Conservation (phyloP, 1,284 basidiomycete genomes). For the Porogramme epimiltina region DNA sequence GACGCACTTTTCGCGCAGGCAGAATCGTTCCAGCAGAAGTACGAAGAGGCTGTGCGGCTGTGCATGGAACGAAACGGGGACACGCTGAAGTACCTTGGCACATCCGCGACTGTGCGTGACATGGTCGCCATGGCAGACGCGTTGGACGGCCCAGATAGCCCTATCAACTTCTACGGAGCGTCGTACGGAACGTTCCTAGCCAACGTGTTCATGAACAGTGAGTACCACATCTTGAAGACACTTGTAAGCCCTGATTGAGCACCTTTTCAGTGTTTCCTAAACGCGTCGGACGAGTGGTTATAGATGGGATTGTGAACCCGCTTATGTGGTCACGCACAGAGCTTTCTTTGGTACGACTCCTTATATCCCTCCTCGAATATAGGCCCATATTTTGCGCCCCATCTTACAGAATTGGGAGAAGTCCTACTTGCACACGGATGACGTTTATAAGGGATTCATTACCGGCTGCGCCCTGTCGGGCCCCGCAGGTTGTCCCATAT, state of each 20-base stretch:
- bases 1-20: conserved; percentile 8
- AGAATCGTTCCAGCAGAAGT: conserved; percentile 7
- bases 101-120: conserved; percentile 19
- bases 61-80: conserved; percentile 3
- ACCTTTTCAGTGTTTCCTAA: background rate
- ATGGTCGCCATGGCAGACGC: conserved; percentile 21
- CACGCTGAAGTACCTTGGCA: conserved; percentile 17
- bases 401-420: background rate
- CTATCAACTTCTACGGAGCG: conserved; percentile 17
- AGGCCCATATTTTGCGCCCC: background rate
- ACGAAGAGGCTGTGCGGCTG: conserved; percentile 1
- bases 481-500: conserved; percentile 6
- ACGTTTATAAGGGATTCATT: conserved; percentile 13
- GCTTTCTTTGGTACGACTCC: background rate
- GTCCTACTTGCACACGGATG: background rate
- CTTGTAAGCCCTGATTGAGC: background rate
- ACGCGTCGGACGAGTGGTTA: conserved; percentile 16
- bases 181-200: conserved; percentile 20
- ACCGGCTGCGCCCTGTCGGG: conserved; percentile 20
- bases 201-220: conserved; percentile 19
- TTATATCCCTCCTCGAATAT: background rate
- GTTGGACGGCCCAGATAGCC: conserved; percentile 13
- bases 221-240: background rate
- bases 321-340: conserved; percentile 1
- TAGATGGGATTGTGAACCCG: conserved; percentile 15